phyloP scores from a whole-genome alignment of 2,329 filamentous ascomycete species.

The Calonectria pseudoreteaudii region DNA sequence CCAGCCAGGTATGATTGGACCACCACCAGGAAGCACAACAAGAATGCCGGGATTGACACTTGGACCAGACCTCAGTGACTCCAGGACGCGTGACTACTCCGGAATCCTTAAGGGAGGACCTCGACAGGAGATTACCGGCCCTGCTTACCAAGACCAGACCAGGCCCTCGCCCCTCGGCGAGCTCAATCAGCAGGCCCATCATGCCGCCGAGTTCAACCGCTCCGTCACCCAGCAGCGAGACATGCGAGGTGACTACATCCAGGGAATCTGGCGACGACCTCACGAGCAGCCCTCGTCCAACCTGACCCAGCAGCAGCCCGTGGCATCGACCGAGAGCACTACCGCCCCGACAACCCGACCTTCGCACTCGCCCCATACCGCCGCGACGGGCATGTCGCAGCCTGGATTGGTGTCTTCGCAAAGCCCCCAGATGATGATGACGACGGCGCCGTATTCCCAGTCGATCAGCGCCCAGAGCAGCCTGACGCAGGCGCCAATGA shows the following conservation, averaged over 20 bases:
- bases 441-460: constrained; percentile 75
- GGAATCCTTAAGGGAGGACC: constrained; percentile 82
- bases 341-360: constrained; percentile 63
- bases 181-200: constrained; percentile 85
- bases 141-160: constrained; percentile 88
- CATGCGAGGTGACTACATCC: constrained; percentile 82
- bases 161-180: constrained; percentile 81
- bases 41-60: constrained; percentile 88
- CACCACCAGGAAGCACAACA: constrained; percentile 71
- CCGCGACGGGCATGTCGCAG: constrained; percentile 66
- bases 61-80: constrained; percentile 81
- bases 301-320: constrained; percentile 61
- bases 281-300: constrained; percentile 77
- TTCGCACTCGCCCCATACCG: constrained; percentile 68
- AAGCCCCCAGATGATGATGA: constrained; percentile 76
- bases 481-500: constrained; percentile 78
- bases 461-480: constrained; percentile 78
- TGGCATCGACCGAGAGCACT: constrained; percentile 55
- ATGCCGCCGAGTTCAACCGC: constrained; percentile 92
- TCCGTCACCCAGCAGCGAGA: constrained; percentile 82
- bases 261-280: constrained; percentile 83
- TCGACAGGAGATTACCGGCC: constrained; percentile 89
- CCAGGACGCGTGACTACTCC: constrained; percentile 83
- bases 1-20: constrained; percentile 78
- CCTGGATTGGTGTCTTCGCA: constrained; percentile 70